Conservation (phyloP, 1,284 basidiomycete species). For the Moesziomyces sp. region DNA sequence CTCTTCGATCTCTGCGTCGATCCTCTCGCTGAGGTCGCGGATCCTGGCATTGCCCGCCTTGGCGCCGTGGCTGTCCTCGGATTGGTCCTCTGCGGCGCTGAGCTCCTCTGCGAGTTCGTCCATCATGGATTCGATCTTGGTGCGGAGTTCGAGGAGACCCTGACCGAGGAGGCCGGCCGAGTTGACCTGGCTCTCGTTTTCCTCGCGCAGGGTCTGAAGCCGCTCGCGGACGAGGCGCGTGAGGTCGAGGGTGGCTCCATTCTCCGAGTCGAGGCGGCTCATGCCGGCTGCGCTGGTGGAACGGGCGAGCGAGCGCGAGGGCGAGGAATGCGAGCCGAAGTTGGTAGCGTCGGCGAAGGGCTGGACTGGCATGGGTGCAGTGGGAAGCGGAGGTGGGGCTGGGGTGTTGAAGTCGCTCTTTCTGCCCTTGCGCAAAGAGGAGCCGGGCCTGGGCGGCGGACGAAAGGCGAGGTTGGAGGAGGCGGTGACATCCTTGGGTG, state of each 20-base stretch:
- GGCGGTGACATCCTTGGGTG: constrained; percentile 40
- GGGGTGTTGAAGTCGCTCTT: constrained; percentile 54
- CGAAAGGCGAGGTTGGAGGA: constrained; percentile 45
- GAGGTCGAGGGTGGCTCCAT: constrained; percentile 33
- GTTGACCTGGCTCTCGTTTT: constrained; percentile 55
- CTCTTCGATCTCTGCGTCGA: constrained; percentile 56
- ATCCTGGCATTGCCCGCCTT: constrained; percentile 19
- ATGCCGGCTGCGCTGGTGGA: constrained; percentile 1
- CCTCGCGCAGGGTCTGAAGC: constrained; percentile 43
- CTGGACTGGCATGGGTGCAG: constrained; percentile 24
- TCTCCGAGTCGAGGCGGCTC: constrained; percentile 22
- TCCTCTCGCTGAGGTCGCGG: constrained; percentile 38
- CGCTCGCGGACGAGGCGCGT: constrained; percentile 40
- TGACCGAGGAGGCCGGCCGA: constrained; percentile 62
- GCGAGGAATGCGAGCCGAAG: constrained; percentile 25
- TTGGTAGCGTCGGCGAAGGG: constrained; percentile 36
- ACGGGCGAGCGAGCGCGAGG: constrained; percentile 10
- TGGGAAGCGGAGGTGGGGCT: constrained; percentile 40
- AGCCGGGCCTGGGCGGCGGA: constrained; percentile 49
- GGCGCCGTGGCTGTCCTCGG: constrained; percentile 23
- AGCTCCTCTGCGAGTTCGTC: constrained; percentile 58
- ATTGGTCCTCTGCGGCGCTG: constrained; percentile 35
- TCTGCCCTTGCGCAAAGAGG: constrained; percentile 46
- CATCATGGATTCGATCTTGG: constrained; percentile 56
- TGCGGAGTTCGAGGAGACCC: constrained; percentile 54